Evolutionary conservation across 345 rosid genomes (phyloP).

Genomic region (Gossypium mustelinum): DNA sequence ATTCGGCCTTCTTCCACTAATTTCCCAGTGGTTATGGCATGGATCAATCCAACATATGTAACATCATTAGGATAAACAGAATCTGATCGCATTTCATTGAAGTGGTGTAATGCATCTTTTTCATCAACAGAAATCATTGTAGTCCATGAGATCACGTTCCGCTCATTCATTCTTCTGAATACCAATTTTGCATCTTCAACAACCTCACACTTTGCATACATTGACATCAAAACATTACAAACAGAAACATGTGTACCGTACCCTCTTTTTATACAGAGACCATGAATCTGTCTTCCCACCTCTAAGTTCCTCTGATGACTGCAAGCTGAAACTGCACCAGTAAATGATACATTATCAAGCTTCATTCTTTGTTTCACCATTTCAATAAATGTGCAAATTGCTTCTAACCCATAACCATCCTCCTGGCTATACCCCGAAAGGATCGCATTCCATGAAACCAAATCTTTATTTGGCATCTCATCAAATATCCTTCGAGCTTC

Average conservation of each 20-base stretch:
- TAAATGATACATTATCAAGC: constrained; percentile 82
- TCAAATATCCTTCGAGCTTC: constrained; percentile 43
- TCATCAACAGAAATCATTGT: constrained; percentile 5
- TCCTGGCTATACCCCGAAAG: constrained; percentile 77
- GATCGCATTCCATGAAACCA: constrained; percentile 84
- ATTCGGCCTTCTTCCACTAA: constrained; percentile 47
- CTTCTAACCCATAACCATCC: constrained; percentile 49
- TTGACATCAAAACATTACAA: constrained; percentile 6
- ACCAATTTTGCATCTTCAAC: background rate
- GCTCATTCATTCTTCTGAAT: background rate
- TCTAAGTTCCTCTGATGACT: constrained; percentile 57
- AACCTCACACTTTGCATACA: constrained; percentile 2
- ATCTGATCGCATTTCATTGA: background rate
- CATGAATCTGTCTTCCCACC: constrained; percentile 73
- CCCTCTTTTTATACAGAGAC: constrained; percentile 64
- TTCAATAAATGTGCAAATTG: constrained; percentile 45
- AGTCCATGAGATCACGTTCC: background rate
- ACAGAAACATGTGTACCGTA: constrained; percentile 32
- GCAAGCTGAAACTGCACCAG: constrained; percentile 73
- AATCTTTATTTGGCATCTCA: constrained; percentile 58
- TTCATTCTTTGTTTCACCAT: constrained; percentile 57
- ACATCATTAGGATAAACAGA: background rate
- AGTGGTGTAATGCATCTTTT: background rate
- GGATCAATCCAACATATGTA: constrained; percentile 25
- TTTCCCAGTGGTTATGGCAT: constrained; percentile 41